Evolutionary conservation across 2,329 filamentous ascomycete genomes (phyloP), one percentile per base, ranked within the genome.

Genomic region (Aspergillus sp.): DNA sequence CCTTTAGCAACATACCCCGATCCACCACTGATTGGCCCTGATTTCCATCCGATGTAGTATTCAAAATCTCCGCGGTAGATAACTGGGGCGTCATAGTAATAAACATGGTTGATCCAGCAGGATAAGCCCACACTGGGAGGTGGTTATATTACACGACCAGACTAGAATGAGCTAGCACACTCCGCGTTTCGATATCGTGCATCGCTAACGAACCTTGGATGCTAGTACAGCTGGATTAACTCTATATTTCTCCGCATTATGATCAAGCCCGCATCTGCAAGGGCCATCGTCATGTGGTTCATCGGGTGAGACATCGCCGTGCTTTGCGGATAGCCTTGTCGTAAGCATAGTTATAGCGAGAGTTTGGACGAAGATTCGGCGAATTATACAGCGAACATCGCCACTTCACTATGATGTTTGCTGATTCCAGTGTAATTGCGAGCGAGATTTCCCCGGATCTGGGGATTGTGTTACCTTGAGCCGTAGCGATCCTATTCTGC

Each of bases 301-400:
- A 17, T 42, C 6, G 12, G n/a, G 18, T 26, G 18, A 41, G 20
- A 50, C 30, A 24, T 3, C 22, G 8, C 43, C 12, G n/a, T 5
- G 20, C 15, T 12, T 32, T 13, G 11, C 15, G 2, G 3, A 26
- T 9, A 30, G 2, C 12, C 26, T n/a, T 38, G 17, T 38, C 3
- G 30, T 48, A 15, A 45, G 13, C 5, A 13, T 3, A 52, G 15
- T 38, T 36, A 1, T 5, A 53, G 50, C 50, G 50, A 53, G 42
- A 53, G 50, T 53, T 53, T 45, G 20, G 30, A 38, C 50, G 50
- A 53, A 24, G 26, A 39, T 53, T 13, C 11, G 30, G 50, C 50
- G 41, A n/a, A 17, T 26, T 13, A 13, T 45, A 5, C 43, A 13
- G 11, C 11, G 41, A 43, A 12, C 1, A 5, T 12, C 20, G 9